Base-by-base conservation (phyloP, 306 rosid species). In the Oemleria cerasiformis region DNA sequence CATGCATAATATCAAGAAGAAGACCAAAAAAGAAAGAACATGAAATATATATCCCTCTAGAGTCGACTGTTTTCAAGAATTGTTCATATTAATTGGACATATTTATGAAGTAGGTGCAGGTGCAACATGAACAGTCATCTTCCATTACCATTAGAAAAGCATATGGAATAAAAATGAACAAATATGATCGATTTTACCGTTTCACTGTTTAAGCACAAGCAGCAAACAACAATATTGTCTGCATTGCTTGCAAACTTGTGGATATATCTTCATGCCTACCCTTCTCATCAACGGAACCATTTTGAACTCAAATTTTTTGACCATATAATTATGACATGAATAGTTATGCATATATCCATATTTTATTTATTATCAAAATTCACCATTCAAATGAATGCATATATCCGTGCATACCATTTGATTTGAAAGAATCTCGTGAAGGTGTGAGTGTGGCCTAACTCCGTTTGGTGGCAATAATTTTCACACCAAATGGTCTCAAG, bases 221-320 rank as follows among this genome's bases (percentile, higher is more conserved):
- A 93, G 73, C 97, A 90, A 79, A 90, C 94, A 63, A 90, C 83
- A 49, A 93, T 90, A 83, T n/a, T n/a, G n/a, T 93, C 97, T 8
- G 98, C 92, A 68, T 76, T 82, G 79, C 87, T 77, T 15, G 96
- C 97, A 53, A 90, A 93, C 75, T 82, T 82, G 60, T 78, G 76
- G 47, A 93, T 85, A 93, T 85, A 65, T 93, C 92, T 77, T 82
- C 89, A 56, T 86, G 94, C 67, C 64, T 57, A 63, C 96, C 96
- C 85, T 82, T 90, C 86, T 81, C 84, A 49, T 90, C 97, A 74
- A 93, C 83, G 3, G 36, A 78, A 70, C 65, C 82, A 72, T 73
- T 84, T 87, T 75, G 81, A 81, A 72, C 74, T 55, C 65, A 48
- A 81, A 56, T n/a, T 38, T 8, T 21, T 43, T 41, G 53, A 41